Conservation (phyloP, 2,329 filamentous ascomycete genomes). For the Lecanicillium sp. region DNA sequence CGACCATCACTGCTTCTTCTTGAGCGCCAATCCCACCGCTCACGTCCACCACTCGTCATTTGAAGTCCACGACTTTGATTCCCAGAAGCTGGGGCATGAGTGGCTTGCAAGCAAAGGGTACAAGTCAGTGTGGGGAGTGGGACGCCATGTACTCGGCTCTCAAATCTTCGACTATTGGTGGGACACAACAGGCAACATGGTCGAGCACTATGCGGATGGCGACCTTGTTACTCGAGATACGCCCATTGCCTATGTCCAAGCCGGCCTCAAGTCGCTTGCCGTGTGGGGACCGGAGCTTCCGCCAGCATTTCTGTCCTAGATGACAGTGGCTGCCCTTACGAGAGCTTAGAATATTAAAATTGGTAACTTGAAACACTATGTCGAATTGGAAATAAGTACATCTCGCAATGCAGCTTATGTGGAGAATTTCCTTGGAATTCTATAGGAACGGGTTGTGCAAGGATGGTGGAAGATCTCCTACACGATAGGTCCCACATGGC, state of each 20-base stretch:
- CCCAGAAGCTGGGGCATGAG: constrained; percentile 51
- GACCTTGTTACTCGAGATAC: constrained; percentile 50
- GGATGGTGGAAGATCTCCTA: too few relatives aligned
- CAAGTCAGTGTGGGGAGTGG: constrained; percentile 51
- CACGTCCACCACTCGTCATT: constrained; percentile 19
- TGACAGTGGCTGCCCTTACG: too few relatives aligned
- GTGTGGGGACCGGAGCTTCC: not conserved
- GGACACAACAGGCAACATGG: constrained; percentile 43
- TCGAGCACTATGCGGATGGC: constrained; percentile 56
- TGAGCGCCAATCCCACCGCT: constrained; percentile 18
- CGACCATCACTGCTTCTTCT: constrained; percentile 51
- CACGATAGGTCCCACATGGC: too few relatives aligned
- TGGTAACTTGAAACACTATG: too few relatives aligned
- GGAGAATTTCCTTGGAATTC: too few relatives aligned
- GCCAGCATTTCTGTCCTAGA: too few relatives aligned
- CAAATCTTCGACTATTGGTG: constrained; percentile 61
- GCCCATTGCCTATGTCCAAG: constrained; percentile 14
- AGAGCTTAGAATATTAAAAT: too few relatives aligned
- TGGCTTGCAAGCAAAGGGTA: constrained; percentile 47
- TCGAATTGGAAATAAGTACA: too few relatives aligned
- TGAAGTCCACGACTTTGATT: constrained; percentile 53
- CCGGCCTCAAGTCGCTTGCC: constrained; percentile 1
- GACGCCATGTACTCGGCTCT: constrained; percentile 50
- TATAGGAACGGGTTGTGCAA: too few relatives aligned
- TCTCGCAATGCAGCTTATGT: too few relatives aligned